These are phyloP conservation scores for Fraxinus pennsylvanica DNA, from an alignment of 257 asterid genomes.

Conservation along the genomic window DNA sequence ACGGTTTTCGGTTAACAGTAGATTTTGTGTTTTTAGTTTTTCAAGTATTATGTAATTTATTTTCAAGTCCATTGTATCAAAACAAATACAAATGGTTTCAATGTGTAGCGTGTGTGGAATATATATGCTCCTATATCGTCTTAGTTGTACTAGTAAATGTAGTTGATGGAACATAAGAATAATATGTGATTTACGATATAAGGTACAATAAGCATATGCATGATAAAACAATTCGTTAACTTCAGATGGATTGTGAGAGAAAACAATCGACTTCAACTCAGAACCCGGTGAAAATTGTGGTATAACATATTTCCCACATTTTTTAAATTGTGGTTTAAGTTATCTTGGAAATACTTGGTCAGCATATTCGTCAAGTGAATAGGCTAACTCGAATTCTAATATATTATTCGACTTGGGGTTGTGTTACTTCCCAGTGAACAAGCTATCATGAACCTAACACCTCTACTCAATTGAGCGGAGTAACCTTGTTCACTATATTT, in stretches of 20 bases:
- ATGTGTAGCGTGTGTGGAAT: background rate
- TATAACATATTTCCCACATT: background rate
- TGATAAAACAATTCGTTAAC: background rate
- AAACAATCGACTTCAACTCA: background rate
- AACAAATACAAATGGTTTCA: background rate
- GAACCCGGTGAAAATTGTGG: background rate
- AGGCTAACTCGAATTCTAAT: background rate
- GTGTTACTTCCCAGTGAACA: background rate
- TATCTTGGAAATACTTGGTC: background rate
- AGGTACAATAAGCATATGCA: background rate
- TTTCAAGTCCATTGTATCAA: slow-evolving; percentile 1
- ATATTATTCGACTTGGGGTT: background rate
- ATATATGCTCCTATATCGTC: background rate
- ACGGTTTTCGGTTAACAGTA: background rate
- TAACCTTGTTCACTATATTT: background rate
- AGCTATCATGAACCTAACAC: background rate
- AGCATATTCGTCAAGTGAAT: background rate
- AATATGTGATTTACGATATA: background rate
- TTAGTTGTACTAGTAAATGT: background rate
- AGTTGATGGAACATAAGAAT: background rate
- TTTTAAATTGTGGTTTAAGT: no score
- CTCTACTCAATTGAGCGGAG: background rate
- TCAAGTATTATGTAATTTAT: background rate
- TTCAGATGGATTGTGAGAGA: background rate
- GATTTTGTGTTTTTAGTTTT: slow-evolving; percentile 5